phyloP scores from a whole-genome alignment of 2,329 filamentous ascomycete species.

The Cadophora luteo-olivacea region DNA sequence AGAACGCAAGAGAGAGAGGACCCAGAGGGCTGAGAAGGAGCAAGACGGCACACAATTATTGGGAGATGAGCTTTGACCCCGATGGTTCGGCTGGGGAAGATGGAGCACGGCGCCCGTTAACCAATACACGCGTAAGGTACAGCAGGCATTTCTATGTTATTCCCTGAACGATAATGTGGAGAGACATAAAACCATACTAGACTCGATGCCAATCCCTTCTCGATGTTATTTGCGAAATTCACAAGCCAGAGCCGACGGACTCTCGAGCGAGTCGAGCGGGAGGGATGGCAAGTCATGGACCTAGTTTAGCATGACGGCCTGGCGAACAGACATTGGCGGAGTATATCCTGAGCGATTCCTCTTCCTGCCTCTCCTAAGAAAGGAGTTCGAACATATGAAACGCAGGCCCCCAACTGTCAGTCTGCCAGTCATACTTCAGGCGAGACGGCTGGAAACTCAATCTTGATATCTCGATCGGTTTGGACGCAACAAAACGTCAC shows the following conservation, averaged over 20 bases:
- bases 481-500: neutral
- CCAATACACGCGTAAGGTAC: neutral
- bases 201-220: neutral
- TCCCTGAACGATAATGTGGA: neutral
- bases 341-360: neutral
- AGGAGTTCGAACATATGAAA: conserved; percentile 1
- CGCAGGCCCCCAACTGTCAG: neutral
- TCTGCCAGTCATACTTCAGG: neutral
- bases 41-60: neutral
- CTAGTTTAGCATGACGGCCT: neutral
- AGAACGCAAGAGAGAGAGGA: neutral
- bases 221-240: neutral
- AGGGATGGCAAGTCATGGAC: neutral
- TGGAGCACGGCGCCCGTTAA: neutral
- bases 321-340: neutral
- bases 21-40: neutral
- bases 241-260: neutral
- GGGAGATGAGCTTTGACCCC: neutral
- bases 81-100: conserved; percentile 11
- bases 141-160: neutral
- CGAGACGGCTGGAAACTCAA: neutral
- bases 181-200: neutral
- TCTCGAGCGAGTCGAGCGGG: neutral
- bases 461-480: neutral
- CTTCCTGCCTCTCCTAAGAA: neutral